Evolutionary conservation across 345 rosid genomes (phyloP).

Genomic region (Trapa bicornis): DNA sequence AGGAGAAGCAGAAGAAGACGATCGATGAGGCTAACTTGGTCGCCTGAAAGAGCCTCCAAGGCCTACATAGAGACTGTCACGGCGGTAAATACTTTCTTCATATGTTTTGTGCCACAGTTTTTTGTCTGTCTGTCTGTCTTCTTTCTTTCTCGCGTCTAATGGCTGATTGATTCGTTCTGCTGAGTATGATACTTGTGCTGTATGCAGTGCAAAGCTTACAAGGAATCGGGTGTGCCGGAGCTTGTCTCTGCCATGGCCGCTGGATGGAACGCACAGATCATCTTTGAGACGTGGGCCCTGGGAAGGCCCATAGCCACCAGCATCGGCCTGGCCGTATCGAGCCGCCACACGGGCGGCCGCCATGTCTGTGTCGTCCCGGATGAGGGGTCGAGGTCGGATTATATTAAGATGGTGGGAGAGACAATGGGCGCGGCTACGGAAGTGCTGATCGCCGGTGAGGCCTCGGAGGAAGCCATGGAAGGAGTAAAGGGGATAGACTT

Average conservation of each 20-base stretch:
- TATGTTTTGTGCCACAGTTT: background rate
- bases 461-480: slow-evolving; percentile 36
- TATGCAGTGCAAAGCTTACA: slow-evolving; percentile 35
- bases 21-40: slow-evolving; percentile 72
- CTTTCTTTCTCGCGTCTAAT: background rate
- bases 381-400: slow-evolving; percentile 48
- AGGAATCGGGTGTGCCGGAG: slow-evolving; percentile 63
- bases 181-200: background rate
- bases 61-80: slow-evolving; percentile 65
- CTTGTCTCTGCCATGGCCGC: slow-evolving; percentile 80
- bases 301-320: slow-evolving; percentile 58
- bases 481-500: slow-evolving; percentile 51
- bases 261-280: slow-evolving; percentile 68
- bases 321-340: slow-evolving; percentile 63
- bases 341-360: slow-evolving; percentile 52
- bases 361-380: slow-evolving; percentile 79
- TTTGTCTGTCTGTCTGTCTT: background rate
- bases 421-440: slow-evolving; percentile 18
- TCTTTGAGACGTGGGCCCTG: slow-evolving; percentile 62
- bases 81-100: slow-evolving; percentile 21
- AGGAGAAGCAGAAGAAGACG: slow-evolving; percentile 4
- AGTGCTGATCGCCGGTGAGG: slow-evolving; percentile 35
- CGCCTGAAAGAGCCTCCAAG: slow-evolving; percentile 63
- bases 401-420: slow-evolving; percentile 26
- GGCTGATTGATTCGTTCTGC: background rate